Conservation (phyloP, 148 eudicot species). For the Bassia scoparia region DNA sequence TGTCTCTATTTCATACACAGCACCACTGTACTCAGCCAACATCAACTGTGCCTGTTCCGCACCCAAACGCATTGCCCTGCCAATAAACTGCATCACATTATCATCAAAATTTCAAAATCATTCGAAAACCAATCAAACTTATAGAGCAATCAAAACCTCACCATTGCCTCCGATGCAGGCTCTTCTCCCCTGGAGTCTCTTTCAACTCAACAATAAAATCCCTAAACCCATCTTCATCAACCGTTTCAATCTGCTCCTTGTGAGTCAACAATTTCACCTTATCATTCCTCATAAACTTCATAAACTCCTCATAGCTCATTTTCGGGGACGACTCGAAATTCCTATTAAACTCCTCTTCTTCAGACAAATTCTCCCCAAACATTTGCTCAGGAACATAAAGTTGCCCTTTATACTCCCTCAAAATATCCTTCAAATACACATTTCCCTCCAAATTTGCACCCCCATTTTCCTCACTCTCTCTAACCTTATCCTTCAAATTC, state of each 20-base stretch:
- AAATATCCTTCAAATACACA: conserved; percentile 72
- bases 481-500: conserved; percentile 33
- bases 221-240: conserved; percentile 31
- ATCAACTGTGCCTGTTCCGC: conserved; percentile 44
- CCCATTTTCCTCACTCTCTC: conserved; percentile 26
- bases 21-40: conserved; percentile 56
- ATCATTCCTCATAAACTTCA: conserved; percentile 47
- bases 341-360: conserved; percentile 65
- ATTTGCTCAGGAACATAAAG: conserved; percentile 85
- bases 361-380: conserved; percentile 55
- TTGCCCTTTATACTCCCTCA: conserved; percentile 77
- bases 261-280: conserved; percentile 59
- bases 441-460: conserved; percentile 26
- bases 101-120: conserved; percentile 5
- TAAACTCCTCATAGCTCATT: conserved; percentile 59
- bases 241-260: conserved; percentile 46
- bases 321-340: conserved; percentile 51
- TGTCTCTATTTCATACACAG: conserved; percentile 63
- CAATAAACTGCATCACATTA: conserved; percentile 23
- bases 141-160: conserved; percentile 25
- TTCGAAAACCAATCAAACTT: background rate
- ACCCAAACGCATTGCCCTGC: conserved; percentile 74
- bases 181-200: conserved; percentile 67
- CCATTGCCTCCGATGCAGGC: conserved; percentile 74
- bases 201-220: conserved; percentile 78